These are phyloP conservation scores for Pulveroboletus sp. DNA, from an alignment of 768 basidiomycete genomes.

Conservation along the genomic window DNA sequence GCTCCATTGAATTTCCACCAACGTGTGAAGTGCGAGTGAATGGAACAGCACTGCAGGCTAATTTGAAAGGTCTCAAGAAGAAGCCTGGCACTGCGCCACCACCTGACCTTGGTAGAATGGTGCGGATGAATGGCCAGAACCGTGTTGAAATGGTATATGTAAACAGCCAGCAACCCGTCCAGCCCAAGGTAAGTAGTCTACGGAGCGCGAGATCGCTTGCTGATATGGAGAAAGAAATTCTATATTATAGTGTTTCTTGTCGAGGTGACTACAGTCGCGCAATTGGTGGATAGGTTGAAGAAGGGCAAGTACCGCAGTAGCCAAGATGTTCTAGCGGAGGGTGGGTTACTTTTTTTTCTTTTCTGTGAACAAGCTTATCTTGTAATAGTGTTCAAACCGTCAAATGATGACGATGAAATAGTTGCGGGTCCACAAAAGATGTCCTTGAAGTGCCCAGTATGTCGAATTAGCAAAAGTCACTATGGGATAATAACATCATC, in stretches of 20 bases:
- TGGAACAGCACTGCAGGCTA: conserved; percentile 58
- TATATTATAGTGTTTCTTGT: conserved; percentile 83
- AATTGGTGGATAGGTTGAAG: conserved; percentile 65
- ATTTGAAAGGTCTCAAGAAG: conserved; percentile 90
- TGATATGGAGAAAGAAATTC: conserved; percentile 75
- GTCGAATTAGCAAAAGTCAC: conserved; percentile 26
- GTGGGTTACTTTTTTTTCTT: conserved; percentile 40
- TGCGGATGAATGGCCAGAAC: conserved; percentile 46
- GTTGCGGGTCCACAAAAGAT: conserved; percentile 85
- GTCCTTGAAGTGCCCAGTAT: conserved; percentile 89
- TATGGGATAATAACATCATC: background rate
- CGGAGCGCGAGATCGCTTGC: background rate
- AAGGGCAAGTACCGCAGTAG: conserved; percentile 60
- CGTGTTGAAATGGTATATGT: conserved; percentile 86
- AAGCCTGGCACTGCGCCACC: conserved; percentile 94
- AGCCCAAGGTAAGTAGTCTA: conserved; percentile 54
- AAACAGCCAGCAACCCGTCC: conserved; percentile 75
- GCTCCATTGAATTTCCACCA: conserved; percentile 86
- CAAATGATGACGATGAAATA: conserved; percentile 84
- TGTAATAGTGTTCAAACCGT: conserved; percentile 50
- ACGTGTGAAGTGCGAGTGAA: conserved; percentile 92
- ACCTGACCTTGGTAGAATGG: conserved; percentile 52
- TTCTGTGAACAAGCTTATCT: background rate
- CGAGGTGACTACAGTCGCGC: conserved; percentile 65
- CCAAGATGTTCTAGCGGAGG: conserved; percentile 59